A percentile compares a stretch with the other conserved stretches of the same genome.
phyloP scores from a whole-genome alignment of 495 filamentous ascomycete genomes.

The Xylaria telfairii region DNA sequence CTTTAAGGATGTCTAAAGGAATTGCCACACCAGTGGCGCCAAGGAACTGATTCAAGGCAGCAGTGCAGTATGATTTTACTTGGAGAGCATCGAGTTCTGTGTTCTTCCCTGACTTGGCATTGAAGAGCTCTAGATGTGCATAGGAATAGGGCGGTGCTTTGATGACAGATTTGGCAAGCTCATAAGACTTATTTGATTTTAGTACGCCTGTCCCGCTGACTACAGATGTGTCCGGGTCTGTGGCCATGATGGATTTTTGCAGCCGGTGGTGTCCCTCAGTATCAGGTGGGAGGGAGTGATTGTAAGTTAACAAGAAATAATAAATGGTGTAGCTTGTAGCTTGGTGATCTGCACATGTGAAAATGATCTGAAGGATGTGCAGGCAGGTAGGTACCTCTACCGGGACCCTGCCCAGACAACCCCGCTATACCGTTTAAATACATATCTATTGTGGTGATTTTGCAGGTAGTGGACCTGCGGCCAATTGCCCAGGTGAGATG shows the following conservation, averaged over 20 bases:
- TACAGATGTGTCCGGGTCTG: conserved; percentile 29
- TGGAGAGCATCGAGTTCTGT: conserved; percentile 73
- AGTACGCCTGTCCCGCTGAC: conserved; percentile 8
- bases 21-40: conserved; percentile 79
- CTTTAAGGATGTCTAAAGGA: conserved; percentile 77
- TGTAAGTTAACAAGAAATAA: not conserved
- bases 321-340: too few species aligned
- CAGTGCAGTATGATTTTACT: conserved; percentile 71
- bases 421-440: conserved; percentile 16
- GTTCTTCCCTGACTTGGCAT: conserved; percentile 16
- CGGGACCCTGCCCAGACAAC: too few species aligned
- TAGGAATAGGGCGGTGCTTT: conserved; percentile 47
- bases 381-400: too few species aligned
- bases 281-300: not conserved
- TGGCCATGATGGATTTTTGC: conserved; percentile 26
- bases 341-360: conserved; percentile 10
- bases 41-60: conserved; percentile 79
- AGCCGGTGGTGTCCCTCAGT: not conserved
- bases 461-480: not conserved
- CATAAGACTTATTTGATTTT: conserved; percentile 38
- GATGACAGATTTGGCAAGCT: conserved; percentile 46
- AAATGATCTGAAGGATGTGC: not conserved
- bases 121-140: conserved; percentile 46
- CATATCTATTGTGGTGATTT: not conserved
- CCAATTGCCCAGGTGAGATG: too few species aligned